These are phyloP conservation scores for Carex littledalei DNA, from an alignment of 176 grass and related monocot genomes.

Conservation along the genomic window DNA sequence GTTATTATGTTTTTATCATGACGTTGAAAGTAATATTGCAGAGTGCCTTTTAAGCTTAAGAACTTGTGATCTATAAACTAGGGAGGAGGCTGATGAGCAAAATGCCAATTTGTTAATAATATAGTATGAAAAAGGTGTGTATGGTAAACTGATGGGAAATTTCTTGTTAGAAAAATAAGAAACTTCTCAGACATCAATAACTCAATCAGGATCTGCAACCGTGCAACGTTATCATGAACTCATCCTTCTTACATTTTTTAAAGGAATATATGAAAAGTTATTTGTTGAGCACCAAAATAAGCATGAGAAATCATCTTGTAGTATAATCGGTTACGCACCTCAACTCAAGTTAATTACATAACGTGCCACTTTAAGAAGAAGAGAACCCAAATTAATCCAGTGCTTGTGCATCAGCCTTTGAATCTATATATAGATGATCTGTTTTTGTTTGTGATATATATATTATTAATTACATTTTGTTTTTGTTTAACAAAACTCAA, in stretches of 20 bases:
- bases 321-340: no score
- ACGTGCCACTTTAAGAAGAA: no score
- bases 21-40: neutral
- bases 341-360: no score
- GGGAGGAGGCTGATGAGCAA: neutral
- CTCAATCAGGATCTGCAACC: neutral
- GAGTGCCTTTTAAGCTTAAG: neutral
- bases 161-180: neutral
- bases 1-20: neutral
- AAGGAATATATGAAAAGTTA: neutral
- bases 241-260: neutral
- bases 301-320: no score
- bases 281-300: neutral
- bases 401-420: no score
- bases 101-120: neutral
- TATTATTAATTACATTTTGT: no score
- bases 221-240: neutral
- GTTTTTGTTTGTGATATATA: no score
- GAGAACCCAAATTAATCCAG: no score
- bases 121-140: neutral
- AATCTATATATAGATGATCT: no score
- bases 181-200: conserved; percentile 4
- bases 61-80: neutral
- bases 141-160: conserved; percentile 2
- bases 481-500: no score